Evolutionary conservation across 345 rosid species (phyloP).

Genomic region (Boechera divaricarpa): DNA sequence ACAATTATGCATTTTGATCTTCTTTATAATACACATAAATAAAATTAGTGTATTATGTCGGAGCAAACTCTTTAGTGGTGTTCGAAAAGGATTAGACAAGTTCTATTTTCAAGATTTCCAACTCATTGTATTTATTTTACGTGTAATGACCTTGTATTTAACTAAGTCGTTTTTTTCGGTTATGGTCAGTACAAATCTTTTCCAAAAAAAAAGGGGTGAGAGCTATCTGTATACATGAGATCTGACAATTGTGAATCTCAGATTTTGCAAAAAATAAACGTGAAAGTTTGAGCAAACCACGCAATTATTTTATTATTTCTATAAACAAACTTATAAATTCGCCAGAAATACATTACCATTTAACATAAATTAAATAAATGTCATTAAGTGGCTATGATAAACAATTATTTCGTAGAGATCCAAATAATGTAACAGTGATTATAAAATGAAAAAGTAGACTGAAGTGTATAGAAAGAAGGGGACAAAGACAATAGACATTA

Average conservation of each 20-base stretch:
- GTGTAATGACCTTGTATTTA: no score
- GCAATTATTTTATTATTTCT: not conserved
- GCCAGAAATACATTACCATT: no score
- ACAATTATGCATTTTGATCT: no score
- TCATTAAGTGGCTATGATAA: not conserved
- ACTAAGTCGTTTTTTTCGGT: no score
- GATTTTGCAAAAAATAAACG: not conserved
- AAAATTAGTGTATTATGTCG: no score
- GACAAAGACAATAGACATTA: constrained; percentile 32
- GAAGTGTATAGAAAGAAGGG: constrained; percentile 29
- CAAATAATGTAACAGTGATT: constrained; percentile 16
- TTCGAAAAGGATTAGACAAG: no score
- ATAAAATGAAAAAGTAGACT: constrained; percentile 17
- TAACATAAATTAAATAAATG: no score
- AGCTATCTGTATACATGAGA: not conserved
- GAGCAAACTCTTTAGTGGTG: no score
- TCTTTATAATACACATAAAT: no score
- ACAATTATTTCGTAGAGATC: not conserved
- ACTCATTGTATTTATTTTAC: no score
- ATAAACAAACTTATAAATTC: no score
- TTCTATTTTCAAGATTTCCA: no score
- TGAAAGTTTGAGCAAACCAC: not conserved
- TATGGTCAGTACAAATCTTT: not conserved
- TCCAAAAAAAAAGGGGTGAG: not conserved
- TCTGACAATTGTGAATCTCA: not conserved